These are phyloP conservation scores for Trypanosoma boissoni DNA, from an alignment of 208 protist species.

Conservation along the genomic window DNA sequence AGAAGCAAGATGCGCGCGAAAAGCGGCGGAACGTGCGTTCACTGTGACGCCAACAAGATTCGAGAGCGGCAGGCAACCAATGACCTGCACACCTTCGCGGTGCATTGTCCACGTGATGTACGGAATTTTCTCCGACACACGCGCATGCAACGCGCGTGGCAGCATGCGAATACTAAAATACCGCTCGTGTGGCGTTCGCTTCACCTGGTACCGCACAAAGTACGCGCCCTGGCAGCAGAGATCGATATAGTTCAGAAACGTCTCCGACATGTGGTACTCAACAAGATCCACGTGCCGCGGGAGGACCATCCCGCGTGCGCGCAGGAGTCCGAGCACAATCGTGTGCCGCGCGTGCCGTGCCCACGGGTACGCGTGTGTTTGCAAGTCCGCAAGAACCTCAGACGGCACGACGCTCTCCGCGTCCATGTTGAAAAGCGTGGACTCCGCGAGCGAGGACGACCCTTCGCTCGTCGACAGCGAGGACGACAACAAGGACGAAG, in stretches of 20 bases:
- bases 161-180: constrained; percentile 76
- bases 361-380: constrained; percentile 39
- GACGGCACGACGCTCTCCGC: constrained; percentile 55
- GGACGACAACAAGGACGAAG: constrained; percentile 1
- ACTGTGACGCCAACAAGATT: constrained; percentile 69
- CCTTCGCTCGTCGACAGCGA: not conserved
- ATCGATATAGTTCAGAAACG: constrained; percentile 69
- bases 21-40: constrained; percentile 35
- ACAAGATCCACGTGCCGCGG: constrained; percentile 54
- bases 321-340: constrained; percentile 59
- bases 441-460: constrained; percentile 1
- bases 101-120: constrained; percentile 61
- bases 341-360: constrained; percentile 50
- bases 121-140: constrained; percentile 33
- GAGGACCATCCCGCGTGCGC: constrained; percentile 55
- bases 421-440: constrained; percentile 34
- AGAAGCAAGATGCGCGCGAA: constrained; percentile 49
- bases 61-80: constrained; percentile 51
- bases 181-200: constrained; percentile 61
- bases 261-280: constrained; percentile 84
- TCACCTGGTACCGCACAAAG: constrained; percentile 64
- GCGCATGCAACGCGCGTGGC: constrained; percentile 25
- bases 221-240: constrained; percentile 62
- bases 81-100: constrained; percentile 42
- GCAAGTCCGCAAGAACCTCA: constrained; percentile 32